Evolutionary conservation across 345 rosid genomes (phyloP), one percentile per base, ranked within the genome.

Genomic region (Zanthoxylum bungeanum): DNA sequence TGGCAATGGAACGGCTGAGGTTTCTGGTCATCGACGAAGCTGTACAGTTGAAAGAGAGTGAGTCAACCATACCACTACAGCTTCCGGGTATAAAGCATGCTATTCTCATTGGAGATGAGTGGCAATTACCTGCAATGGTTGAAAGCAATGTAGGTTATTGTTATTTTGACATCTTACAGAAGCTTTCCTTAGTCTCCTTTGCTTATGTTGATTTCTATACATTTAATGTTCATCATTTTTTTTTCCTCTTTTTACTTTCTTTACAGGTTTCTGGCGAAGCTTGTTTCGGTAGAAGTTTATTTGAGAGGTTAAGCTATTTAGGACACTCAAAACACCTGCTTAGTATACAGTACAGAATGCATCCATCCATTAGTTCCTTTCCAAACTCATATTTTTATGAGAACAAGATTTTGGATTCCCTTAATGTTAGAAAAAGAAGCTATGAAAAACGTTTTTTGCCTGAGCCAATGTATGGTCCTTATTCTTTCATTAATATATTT

Each of bases 311-410:
- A 72, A 85, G 71, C 39, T 8, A 63, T 0, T 68, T 87, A 44
- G 87, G 82, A 12, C 79, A 87, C 21, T 1, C 71, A 3, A 89
- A 82, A 52, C 89, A 88, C 42, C 82, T 86, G 30, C 68, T 92
- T 7, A 69, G 83, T 62, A 80, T 79, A 40, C 97, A 89, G 70
- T 88, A 89, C 72, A 75, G 97, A 25, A 92, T 92, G 97, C 97
- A 92, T 80, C 97, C 95, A 7, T 75, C 82, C 0, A 89, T 92
- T 21, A 86, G 93, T 70, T 53, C 3, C 60, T 89, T 92, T 47
- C 95, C 97, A 0, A 92, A 78, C 66, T 66, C 47, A 44, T 71
- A 70, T 5, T 88, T 91, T 71, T 89, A 91, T n/a, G 9, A 2
- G 46, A 80, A 71, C 34, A 69, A 42, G 73, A 52, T 52, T 52